These are phyloP conservation scores for Panicum miliaceum DNA, from an alignment of 176 grass and related monocot genomes.

Conservation along the genomic window DNA sequence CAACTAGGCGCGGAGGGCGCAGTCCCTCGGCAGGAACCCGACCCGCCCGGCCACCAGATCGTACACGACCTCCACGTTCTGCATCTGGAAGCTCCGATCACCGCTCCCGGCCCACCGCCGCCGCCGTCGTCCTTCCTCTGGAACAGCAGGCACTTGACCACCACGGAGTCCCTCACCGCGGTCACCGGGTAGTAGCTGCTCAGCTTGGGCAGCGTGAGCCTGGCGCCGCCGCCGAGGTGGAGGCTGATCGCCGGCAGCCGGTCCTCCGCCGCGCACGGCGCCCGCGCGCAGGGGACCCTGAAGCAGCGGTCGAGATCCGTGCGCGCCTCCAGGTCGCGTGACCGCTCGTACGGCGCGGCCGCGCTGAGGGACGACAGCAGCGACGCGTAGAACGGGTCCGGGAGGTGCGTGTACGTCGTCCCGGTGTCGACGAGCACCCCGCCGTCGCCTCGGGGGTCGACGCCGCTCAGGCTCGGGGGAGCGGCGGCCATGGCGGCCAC, in stretches of 20 bases:
- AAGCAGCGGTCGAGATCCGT: slow-evolving; percentile 39
- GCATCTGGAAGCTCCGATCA: slow-evolving; percentile 61
- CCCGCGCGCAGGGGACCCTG: slow-evolving; percentile 16
- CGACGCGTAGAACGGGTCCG: slow-evolving; percentile 43
- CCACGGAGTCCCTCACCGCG: slow-evolving; percentile 34
- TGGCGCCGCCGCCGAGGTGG: slow-evolving; percentile 25
- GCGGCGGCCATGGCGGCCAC: background rate
- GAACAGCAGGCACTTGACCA: slow-evolving; percentile 56
- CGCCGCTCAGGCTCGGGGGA: slow-evolving; percentile 13
- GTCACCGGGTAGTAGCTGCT: slow-evolving; percentile 57
- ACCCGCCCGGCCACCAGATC: slow-evolving; percentile 45
- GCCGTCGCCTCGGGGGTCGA: slow-evolving; percentile 38
- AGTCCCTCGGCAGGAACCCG: slow-evolving; percentile 53
- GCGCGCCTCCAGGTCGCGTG: background rate
- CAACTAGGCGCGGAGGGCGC: slow-evolving; percentile 12
- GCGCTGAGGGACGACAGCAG: background rate
- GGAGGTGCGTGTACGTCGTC: slow-evolving; percentile 62
- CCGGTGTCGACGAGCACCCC: slow-evolving; percentile 52
- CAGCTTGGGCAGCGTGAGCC: slow-evolving; percentile 47
- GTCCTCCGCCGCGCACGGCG: slow-evolving; percentile 18
- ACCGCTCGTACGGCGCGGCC: background rate
- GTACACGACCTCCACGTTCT: slow-evolving; percentile 61
- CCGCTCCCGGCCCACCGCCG: slow-evolving; percentile 26
- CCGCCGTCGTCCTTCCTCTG: slow-evolving; percentile 35
- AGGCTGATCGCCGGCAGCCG: slow-evolving; percentile 30